A percentile compares a stretch with the other conserved stretches of the same genome.
Conservation (phyloP, 2,329 filamentous ascomycete species). For the Neoscytalidium dimidiatum region DNA sequence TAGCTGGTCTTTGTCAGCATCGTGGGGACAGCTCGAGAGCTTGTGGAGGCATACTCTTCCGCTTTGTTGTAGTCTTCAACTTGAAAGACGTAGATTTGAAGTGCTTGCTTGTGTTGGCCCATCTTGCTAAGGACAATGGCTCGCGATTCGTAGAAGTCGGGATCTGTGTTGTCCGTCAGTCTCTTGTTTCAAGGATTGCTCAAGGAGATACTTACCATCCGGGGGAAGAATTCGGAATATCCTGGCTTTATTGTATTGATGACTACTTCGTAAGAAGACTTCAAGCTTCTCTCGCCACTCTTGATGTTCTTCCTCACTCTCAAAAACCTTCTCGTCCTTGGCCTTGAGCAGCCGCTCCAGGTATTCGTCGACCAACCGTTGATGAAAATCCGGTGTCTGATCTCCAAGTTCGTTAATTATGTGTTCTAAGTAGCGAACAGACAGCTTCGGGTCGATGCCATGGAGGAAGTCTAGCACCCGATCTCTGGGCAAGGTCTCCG, state of each 20-base stretch:
- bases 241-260: slow-evolving; percentile 76
- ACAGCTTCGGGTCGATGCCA: slow-evolving; percentile 68
- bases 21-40: slow-evolving; percentile 46
- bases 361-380: slow-evolving; percentile 75
- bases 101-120: slow-evolving; percentile 89
- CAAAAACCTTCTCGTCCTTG: slow-evolving; percentile 26
- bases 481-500: slow-evolving; percentile 81
- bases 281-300: slow-evolving; percentile 68
- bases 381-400: slow-evolving; percentile 81
- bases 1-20: slow-evolving; percentile 53
- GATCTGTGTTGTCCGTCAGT: no score
- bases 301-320: slow-evolving; percentile 35
- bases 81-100: slow-evolving; percentile 98
- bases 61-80: slow-evolving; percentile 84
- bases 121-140: slow-evolving; percentile 93
- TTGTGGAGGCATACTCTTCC: slow-evolving; percentile 66
- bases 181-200: slow-evolving; percentile 12
- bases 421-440: slow-evolving; percentile 85
- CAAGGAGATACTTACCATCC: slow-evolving; percentile 61
- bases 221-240: slow-evolving; percentile 77
- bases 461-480: slow-evolving; percentile 74
- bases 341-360: slow-evolving; percentile 53
- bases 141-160: slow-evolving; percentile 83
- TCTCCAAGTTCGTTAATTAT: slow-evolving; percentile 87
- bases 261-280: slow-evolving; percentile 72